Base-by-base conservation (phyloP, 371 early-diverging fungal species). In the Dinochytrium kinnereticum region DNA sequence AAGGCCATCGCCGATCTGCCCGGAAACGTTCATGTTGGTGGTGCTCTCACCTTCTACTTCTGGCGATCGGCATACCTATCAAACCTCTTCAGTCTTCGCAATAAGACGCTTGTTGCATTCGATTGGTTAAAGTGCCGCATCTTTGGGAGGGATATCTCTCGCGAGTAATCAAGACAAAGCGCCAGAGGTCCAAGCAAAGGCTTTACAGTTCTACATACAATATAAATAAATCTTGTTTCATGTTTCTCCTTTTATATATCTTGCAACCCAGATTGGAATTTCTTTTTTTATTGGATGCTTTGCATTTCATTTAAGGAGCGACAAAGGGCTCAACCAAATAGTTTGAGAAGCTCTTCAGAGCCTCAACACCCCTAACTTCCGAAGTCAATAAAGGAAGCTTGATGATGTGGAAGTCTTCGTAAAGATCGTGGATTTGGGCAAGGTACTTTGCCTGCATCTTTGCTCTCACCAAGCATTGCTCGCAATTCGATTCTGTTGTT, bases 371-470 rank as follows among this genome's bases (percentile, higher is more conserved):
- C 64, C 99, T 92, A 34, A 99, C 95, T 88, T 99, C 99, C 69
- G 91, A 92, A 40, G 97, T 98, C 80, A 99, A 82, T 70, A 99
- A 83, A 10, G 99, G 99, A 89, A 99, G 86, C 74, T 90, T 89
- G 51, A 93, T 86, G 68, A 95, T 84, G 78, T 99, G 97, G 89
- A 99, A 99, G 83, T 98, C 99, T 71, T 97, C 97, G 81, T 98
- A 98, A 36, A 99, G 90, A 68, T 99, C 98, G 78, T 95, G 91
- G 73, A 98, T 98, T 84, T 99, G 97, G 74, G 94, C 94, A 50
- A 99, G 87, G 78, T 99, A 99, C 83, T 98, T 99, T 78, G 91
- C 91, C 82, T 99, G 99, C 98, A 99, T 99, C 78, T 95, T 96
- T 78, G 94, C 88, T 64, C 99, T 90, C 33, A 97, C 98, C 64